A percentile compares a stretch with the other conserved stretches of the same genome.
Conservation (phyloP, 768 basidiomycete genomes). For the Trametes villosa region DNA sequence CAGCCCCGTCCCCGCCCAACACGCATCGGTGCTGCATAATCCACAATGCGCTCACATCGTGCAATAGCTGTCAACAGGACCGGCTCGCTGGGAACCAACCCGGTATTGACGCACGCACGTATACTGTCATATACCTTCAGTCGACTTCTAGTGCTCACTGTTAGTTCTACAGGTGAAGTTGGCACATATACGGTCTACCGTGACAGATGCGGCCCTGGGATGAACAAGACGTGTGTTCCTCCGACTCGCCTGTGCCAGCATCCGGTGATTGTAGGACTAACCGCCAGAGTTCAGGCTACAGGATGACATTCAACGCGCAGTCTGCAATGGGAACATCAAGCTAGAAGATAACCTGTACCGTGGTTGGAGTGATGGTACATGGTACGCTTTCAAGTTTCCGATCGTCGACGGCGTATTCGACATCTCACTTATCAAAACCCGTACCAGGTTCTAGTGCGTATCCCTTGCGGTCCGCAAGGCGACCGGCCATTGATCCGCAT, state of each 20-base stretch:
- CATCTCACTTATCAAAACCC: neutral
- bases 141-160: too few relatives aligned
- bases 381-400: too few relatives aligned
- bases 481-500: neutral
- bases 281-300: slow-evolving; percentile 10
- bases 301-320: slow-evolving; percentile 13
- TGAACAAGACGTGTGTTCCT: slow-evolving; percentile 10
- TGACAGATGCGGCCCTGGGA: slow-evolving; percentile 17
- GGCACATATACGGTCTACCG: slow-evolving; percentile 10
- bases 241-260: neutral
- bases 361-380: slow-evolving; percentile 14
- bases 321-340: slow-evolving; percentile 22
- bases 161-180: neutral
- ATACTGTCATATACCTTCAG: neutral
- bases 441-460: slow-evolving; percentile 23
- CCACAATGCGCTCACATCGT: neutral
- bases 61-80: slow-evolving; percentile 8
- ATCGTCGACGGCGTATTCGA: neutral
- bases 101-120: slow-evolving; percentile 14
- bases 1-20: too few relatives aligned
- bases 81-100: neutral
- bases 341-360: slow-evolving; percentile 22
- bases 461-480: neutral
- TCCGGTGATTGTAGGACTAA: too few relatives aligned
- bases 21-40: too few relatives aligned